Evolutionary conservation across 371 early-diverging fungal species (phyloP), one percentile per base, ranked within the genome.

Genomic region (Syncephalis plumigaleata): DNA sequence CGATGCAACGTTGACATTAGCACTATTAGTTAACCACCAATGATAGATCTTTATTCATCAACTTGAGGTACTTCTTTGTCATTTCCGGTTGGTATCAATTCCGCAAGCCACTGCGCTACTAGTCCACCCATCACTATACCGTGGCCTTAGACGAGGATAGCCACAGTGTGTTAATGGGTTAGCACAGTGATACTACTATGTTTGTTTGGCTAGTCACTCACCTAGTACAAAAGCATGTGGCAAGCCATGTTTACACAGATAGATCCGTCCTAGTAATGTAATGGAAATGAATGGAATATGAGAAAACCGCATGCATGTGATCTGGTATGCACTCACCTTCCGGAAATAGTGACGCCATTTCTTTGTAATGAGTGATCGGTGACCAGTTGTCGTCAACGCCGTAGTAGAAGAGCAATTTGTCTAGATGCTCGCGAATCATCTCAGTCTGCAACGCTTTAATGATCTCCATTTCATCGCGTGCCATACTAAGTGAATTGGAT

Each of bases 321-420:
- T 40, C 31, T 22, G 39, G 17, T 11, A 37, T 42, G 37, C 42
- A 45, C 44, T 58, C 70, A 63, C 80, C 75, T 39, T 72, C 53
- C 0, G 82, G 81, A 51, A 81, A 84, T 42, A 56, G 55, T 7
- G 64, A 47, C 36, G 55, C 57, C 79, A 89, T 81, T 49, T 72
- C 70, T 5, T 73, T 61, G 55, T 77, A 77, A 47, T 84, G 81
- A 18, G 70, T 67, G 20, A 65, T 53, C 2, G 88, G 87, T 11
- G 77, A 78, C 91, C 91, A 90, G 23, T 65, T 55, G 47, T 90
- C 91, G 37, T 63, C 63, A 13, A 57, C 58, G 9, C 86, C 84
- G 54, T 83, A 90, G 52, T 87, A 89, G 50, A 88, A 71, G 43
- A 84, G 67, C 40, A 82, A 75, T 51, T 80, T 82, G 27, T 70